Base-by-base conservation (phyloP, 2,329 filamentous ascomycete species). In the Cadophora luteo-olivacea region DNA sequence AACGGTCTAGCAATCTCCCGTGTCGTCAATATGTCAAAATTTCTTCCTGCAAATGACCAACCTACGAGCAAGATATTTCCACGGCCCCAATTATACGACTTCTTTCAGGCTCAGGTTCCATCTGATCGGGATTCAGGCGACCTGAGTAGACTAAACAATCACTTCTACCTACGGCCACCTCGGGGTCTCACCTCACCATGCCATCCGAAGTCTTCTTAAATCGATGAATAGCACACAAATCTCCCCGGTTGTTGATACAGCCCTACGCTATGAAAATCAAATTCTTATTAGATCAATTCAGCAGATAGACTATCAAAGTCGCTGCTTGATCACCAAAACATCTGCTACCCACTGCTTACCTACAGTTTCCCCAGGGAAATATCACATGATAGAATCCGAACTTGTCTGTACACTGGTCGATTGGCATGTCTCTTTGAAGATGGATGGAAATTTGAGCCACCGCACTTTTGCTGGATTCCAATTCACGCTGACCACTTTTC, bases 21-120 rank as follows among this genome's bases (percentile, higher is more conserved):
- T 7, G 4, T 11, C n/a, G 19, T 48, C n/a, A 33, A 45, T 16
- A 29, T 61, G 36, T 38, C 25, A 48, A 58, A 58, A 54, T 14
- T 36, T 38, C 49, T 64, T 54, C 19, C 22, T 57, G 41, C 58
- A 54, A 60, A 66, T 69, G 67, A 69, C 58, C 48, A 32, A 29
- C 38, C n/a, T 6, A 16, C 19, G 29, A 68, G 38, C 19, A 51
- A 25, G 24, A n/a, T 38, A 65, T 68, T 24, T 57, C 57, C 66
- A 45, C 51, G 57, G 62, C 62, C 48, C 62, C 66, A 33, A 32
- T 62, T 36, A 32, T 62, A 36, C 33, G 24, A 48, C 24, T 62
- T 32, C 51, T 11, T n/a, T 67, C 51, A 33, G 57, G 19, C 24
- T 63, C 45, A 33, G 57, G 24, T 36, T 63, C 19, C 24, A 41